phyloP scores from a whole-genome alignment of 192 early-diverging fungal genomes.

The Spizellomyces sp. region DNA sequence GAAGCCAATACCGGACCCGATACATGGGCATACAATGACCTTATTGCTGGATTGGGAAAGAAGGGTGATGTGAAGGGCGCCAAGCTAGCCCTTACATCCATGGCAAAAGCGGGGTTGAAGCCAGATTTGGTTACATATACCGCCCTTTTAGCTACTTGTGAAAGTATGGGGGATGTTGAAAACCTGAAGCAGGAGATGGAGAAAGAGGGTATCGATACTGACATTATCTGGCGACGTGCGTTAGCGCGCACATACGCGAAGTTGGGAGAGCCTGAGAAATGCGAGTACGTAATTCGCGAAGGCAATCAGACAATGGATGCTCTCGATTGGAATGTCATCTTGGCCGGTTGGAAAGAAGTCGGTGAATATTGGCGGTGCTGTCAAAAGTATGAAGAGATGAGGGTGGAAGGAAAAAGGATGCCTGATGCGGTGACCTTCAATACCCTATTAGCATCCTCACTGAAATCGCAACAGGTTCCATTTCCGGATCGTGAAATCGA shows the following conservation, averaged over 20 bases:
- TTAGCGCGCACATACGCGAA: conserved; percentile 16
- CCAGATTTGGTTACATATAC: conserved; percentile 22
- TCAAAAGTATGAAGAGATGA: conserved; percentile 11
- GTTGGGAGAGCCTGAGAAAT: conserved; percentile 9
- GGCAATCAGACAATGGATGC: not conserved
- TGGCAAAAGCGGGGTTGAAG: not conserved
- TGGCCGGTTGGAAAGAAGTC: conserved; percentile 7
- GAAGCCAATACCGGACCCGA: not conserved
- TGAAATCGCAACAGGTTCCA: not conserved
- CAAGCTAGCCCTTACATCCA: not conserved
- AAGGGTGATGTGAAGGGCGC: not conserved
- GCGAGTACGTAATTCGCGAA: not conserved
- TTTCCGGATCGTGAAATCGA: conserved; percentile 9
- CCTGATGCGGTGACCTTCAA: conserved; percentile 20
- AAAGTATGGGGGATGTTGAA: conserved; percentile 17
- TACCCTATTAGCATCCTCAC: conserved; percentile 8
- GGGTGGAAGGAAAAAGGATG: not conserved
- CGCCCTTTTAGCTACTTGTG: not conserved
- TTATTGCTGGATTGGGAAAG: conserved; percentile 19
- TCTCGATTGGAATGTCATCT: conserved; percentile 13
- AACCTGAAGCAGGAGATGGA: not conserved
- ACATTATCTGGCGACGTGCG: not conserved
- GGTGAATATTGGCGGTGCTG: conserved; percentile 18
- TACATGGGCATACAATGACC: conserved; percentile 23
- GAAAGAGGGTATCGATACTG: not conserved